Percentiles rank a stretch among this genome's conserved stretches.
These are phyloP conservation scores for Salicornia ramosissima DNA, from an alignment of 148 eudicot genomes.

Conservation along the genomic window DNA sequence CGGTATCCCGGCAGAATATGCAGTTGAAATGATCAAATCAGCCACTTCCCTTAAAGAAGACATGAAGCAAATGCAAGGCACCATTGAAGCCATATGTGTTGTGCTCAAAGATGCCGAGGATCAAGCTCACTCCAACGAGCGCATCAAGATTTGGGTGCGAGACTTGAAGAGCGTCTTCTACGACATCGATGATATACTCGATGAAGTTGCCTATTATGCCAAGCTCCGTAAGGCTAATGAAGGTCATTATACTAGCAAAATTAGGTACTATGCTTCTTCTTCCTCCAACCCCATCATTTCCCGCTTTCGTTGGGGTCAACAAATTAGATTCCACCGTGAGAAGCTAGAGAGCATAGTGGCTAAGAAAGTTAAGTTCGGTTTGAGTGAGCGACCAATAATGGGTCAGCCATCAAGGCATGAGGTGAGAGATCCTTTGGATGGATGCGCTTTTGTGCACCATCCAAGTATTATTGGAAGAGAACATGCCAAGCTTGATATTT, in stretches of 20 bases:
- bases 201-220: slow-evolving; percentile 24
- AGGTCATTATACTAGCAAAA: not conserved
- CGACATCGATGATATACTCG: slow-evolving; percentile 30
- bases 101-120: slow-evolving; percentile 29
- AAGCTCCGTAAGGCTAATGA: not conserved
- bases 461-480: slow-evolving; percentile 26
- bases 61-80: slow-evolving; percentile 9
- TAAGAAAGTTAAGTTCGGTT: slow-evolving; percentile 15
- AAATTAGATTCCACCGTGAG: slow-evolving; percentile 10
- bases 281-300: slow-evolving; percentile 1
- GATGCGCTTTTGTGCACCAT: not conserved
- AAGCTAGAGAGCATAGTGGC: slow-evolving; percentile 15
- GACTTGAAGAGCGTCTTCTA: slow-evolving; percentile 24
- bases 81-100: not conserved
- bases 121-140: not conserved
- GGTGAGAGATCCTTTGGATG: slow-evolving; percentile 15
- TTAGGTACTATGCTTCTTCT: slow-evolving; percentile 16
- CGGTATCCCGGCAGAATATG: not conserved
- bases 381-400: slow-evolving; percentile 26
- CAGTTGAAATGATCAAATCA: not conserved
- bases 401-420: not conserved
- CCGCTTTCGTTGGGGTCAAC: not conserved
- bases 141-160: slow-evolving; percentile 27
- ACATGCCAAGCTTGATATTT: slow-evolving; percentile 8
- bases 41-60: slow-evolving; percentile 21